Base-by-base conservation (phyloP, 768 basidiomycete genomes). In the Exsudoporus frostii region DNA sequence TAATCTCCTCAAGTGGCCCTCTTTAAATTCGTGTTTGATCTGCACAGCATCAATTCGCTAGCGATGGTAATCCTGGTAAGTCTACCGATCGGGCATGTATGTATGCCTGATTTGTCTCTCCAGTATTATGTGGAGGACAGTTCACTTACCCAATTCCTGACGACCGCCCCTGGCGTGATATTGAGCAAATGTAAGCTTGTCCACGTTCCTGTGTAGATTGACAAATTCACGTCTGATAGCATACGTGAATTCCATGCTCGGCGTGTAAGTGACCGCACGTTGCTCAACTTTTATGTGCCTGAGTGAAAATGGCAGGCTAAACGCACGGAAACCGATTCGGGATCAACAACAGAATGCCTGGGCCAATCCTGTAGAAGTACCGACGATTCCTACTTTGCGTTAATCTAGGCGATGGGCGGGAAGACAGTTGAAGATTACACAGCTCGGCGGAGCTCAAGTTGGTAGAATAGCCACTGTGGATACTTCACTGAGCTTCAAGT, bases 191-290 rank as follows among this genome's bases (percentile, higher is more conserved):
- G 65, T 59, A 10, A n/a, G 50, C 14, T 7, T 11, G 7, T 27
- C 7, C n/a, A 7, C 15, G 30, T 34, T 25, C 30, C 7, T 25
- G 11, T 14, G 5, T 7, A 36, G 22, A 7, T n/a, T 5, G 33
- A 19, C 24, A 27, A 14, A 17, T 45, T 56, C 36, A 42, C 2
- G 19, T 20, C 19, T 24, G 17, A 14, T 22, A 65, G 58, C 64
- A 39, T 65, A 65, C 30, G 47, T 60, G 33, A 54, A 63, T 38
- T 54, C 60, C 20, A 65, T 63, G 58, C 48, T 65, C n/a, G 55
- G 33, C 5, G 61, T 63, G 64, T 63, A 41, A 47, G 63, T 54
- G 15, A 6, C 11, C 36, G 4, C 15, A 15, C 2, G 13, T 24
- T 49, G 1, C 5, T 14, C 13, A 4, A 8, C 8, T 13, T 6